Base-by-base conservation (phyloP, 2,329 filamentous ascomycete genomes). In the Claviceps spartinae region DNA sequence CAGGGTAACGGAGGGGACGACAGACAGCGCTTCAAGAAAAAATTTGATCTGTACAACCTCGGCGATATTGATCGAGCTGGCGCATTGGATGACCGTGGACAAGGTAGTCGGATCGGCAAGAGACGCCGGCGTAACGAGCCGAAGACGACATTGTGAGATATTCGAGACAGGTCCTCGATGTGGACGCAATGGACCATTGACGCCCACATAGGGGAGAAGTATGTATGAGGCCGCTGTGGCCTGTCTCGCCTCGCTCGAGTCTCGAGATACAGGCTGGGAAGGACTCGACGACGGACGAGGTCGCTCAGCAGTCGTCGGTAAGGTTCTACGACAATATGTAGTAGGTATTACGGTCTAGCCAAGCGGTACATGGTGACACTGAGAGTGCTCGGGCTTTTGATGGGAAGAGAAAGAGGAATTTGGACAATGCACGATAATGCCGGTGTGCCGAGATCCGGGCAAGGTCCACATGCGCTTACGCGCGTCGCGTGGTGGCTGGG, bases 31-130 rank as follows among this genome's bases (percentile, higher is more conserved):
- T 77, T 69, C 52, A 69, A 69, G 57, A 77, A 77, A 57, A 68
- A 66, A 38, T 76, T 72, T 54, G 77, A 79, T 52, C 63, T 79
- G 7, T 78, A 79, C 58, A 69, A 69, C 20, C 65, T 79, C 0
- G 76, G 77, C 3, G 64, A 65, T 79, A 3, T 60, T 79, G 5
- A 63, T 77, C 3, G 76, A 80, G 58, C 67, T 79, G 4, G 75
- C 73, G n/a, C 71, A 74, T 54, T 78, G 76, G 75, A 61, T 64
- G 45, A 65, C 71, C 0, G 67, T 78, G 34, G 71, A 76, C 24
- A 53, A 58, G 14, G 66, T 77, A 3, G 53, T 77, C 4, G 56
- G 52, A 0, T 77, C 13, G 62, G 69, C 46, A 59, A 68, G 55
- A 58, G 61, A 56, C 59, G 58, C 55, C 55, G 60, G 26, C 62